Percentiles rank a stretch among this genome's conserved stretches.
These are phyloP conservation scores for Dendrothele bispora DNA, from an alignment of 768 basidiomycete genomes.

Conservation along the genomic window DNA sequence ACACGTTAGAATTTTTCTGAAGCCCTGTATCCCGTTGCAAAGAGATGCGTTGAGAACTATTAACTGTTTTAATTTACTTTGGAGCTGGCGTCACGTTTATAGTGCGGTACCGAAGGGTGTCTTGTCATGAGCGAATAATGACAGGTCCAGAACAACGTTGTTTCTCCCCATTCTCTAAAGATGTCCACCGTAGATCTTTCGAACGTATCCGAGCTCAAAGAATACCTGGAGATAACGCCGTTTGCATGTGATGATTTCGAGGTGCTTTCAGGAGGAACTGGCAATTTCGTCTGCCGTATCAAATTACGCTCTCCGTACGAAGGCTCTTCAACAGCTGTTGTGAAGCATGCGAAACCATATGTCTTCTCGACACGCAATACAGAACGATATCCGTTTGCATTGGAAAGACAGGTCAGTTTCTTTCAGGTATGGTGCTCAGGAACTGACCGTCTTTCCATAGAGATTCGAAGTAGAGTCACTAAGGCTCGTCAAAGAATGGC, in stretches of 20 bases:
- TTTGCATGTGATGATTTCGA: conserved; percentile 43
- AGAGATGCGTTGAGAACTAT: neutral
- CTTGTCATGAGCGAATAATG: neutral
- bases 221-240: conserved; percentile 47
- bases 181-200: conserved; percentile 1
- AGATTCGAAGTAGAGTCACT: conserved; percentile 44
- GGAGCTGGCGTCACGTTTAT: neutral
- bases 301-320: conserved; percentile 37
- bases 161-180: neutral
- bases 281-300: conserved; percentile 63
- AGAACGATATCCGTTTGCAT: conserved; percentile 33
- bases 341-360: conserved; percentile 59
- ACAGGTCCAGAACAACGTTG: neutral
- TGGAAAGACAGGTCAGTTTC: conserved; percentile 53
- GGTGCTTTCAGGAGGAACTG: conserved; percentile 48
- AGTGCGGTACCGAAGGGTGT: neutral
- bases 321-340: conserved; percentile 46
- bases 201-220: conserved; percentile 9
- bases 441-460: conserved; percentile 18
- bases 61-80: neutral
- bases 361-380: conserved; percentile 14
- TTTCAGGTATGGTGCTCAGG: conserved; percentile 2
- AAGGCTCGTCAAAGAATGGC: conserved; percentile 36
- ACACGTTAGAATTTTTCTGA: too few species aligned
- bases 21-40: too few species aligned